These are phyloP conservation scores for Xanthoceras sorbifolium DNA, from an alignment of 345 rosid genomes.

Conservation along the genomic window DNA sequence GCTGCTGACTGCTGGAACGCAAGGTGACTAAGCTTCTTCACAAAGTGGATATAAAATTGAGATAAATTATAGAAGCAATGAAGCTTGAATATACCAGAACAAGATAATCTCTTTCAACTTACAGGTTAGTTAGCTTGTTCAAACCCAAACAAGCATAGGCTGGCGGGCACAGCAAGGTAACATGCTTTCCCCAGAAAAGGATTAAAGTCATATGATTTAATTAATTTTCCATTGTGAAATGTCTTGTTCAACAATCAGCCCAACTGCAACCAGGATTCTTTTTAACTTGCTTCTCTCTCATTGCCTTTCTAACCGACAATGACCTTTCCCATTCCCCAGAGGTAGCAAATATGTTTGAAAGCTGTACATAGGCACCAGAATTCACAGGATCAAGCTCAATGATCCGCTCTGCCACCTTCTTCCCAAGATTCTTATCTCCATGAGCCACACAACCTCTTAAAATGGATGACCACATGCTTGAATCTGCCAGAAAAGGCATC, in stretches of 20 bases:
- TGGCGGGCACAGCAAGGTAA: background rate
- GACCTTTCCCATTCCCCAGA: slow-evolving; percentile 85
- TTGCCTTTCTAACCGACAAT: slow-evolving; percentile 49
- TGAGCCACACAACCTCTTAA: slow-evolving; percentile 76
- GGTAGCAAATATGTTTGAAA: slow-evolving; percentile 64
- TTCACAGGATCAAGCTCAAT: slow-evolving; percentile 81
- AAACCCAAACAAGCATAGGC: background rate
- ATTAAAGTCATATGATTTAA: background rate
- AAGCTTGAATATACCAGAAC: background rate
- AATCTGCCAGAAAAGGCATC: slow-evolving; percentile 68
- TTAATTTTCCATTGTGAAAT: background rate
- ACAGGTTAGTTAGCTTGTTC: background rate
- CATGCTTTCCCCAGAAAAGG: background rate
- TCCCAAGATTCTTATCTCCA: slow-evolving; percentile 65
- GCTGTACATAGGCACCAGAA: slow-evolving; percentile 70
- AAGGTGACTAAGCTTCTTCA: background rate
- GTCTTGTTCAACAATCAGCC: slow-evolving; percentile 32
- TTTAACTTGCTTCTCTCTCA: slow-evolving; percentile 46
- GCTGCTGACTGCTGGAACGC: background rate
- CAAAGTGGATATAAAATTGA: background rate
- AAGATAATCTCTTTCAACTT: background rate
- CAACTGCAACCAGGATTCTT: slow-evolving; percentile 66
- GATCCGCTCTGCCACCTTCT: slow-evolving; percentile 63
- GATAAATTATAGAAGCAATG: background rate
- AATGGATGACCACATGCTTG: slow-evolving; percentile 72